Conservation (phyloP, 768 basidiomycete species). For the Auriscalpium microsporum region DNA sequence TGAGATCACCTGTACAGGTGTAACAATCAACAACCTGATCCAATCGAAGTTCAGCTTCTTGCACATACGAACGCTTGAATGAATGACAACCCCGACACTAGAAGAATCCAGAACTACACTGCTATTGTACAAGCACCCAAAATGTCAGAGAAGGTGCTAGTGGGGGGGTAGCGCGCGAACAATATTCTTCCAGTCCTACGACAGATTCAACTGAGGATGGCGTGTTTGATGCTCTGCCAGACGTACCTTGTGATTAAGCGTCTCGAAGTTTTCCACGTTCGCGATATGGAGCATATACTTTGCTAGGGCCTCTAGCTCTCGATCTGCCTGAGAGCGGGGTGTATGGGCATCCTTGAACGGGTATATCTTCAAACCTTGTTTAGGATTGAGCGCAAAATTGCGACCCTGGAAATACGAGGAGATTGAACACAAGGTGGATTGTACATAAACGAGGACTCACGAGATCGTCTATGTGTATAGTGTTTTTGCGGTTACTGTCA, state of each 20-base stretch:
- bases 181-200: slow-evolving; percentile 28
- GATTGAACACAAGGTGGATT: not conserved
- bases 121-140: not conserved
- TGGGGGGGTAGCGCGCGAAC: slow-evolving; percentile 18
- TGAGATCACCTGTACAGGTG: no score
- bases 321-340: slow-evolving; percentile 50
- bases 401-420: slow-evolving; percentile 24
- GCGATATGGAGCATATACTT: slow-evolving; percentile 62
- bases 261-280: slow-evolving; percentile 49
- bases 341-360: slow-evolving; percentile 78
- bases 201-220: not conserved
- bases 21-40: no score
- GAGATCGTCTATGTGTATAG: slow-evolving; percentile 84
- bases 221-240: not conserved
- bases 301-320: slow-evolving; percentile 58
- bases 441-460: slow-evolving; percentile 28
- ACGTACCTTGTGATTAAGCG: slow-evolving; percentile 58
- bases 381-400: slow-evolving; percentile 84
- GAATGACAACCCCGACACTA: no score
- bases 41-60: no score
- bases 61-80: no score
- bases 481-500: slow-evolving; percentile 55
- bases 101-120: not conserved
- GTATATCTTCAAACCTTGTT: slow-evolving; percentile 74
- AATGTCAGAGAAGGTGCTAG: not conserved